Conservation (phyloP, 345 rosid genomes). For the Aurinia saxatilis region DNA sequence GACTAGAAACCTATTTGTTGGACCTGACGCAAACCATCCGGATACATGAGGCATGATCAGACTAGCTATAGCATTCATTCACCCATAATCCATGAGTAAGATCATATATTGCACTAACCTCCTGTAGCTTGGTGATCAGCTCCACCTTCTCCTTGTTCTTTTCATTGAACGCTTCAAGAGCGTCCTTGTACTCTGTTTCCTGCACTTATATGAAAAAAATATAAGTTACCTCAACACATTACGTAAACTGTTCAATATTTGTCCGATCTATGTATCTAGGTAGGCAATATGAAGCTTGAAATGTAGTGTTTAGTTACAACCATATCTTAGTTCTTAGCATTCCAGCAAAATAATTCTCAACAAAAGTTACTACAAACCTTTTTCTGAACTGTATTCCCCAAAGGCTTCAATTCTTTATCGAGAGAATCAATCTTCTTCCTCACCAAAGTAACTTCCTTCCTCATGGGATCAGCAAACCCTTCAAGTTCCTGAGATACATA, state of each 20-base stretch:
- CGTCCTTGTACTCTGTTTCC: constrained; percentile 87
- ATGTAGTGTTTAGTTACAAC: neutral
- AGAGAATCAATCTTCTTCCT: constrained; percentile 85
- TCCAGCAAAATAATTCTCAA: too few species aligned
- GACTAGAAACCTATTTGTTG: neutral
- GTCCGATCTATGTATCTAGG: neutral
- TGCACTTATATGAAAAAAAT: constrained; percentile 15
- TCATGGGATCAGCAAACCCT: constrained; percentile 86
- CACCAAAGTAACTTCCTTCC: constrained; percentile 73
- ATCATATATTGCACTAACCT: constrained; percentile 36
- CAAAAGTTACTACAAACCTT: constrained; percentile 50
- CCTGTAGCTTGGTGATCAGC: constrained; percentile 75
- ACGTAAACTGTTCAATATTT: neutral
- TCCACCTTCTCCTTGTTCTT: constrained; percentile 88
- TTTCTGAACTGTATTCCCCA: constrained; percentile 79
- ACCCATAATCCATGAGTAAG: neutral
- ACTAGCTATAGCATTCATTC: neutral
- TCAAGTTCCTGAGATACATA: constrained; percentile 66
- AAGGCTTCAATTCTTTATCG: constrained; percentile 85
- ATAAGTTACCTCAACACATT: neutral
- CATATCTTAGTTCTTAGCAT: neutral
- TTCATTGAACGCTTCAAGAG: constrained; percentile 67
- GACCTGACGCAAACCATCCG: neutral
- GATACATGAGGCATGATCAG: neutral
- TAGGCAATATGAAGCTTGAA: neutral